These are phyloP conservation scores for Symbiodinium natans DNA, from an alignment of 73 alveolate species.

Conservation along the genomic window DNA sequence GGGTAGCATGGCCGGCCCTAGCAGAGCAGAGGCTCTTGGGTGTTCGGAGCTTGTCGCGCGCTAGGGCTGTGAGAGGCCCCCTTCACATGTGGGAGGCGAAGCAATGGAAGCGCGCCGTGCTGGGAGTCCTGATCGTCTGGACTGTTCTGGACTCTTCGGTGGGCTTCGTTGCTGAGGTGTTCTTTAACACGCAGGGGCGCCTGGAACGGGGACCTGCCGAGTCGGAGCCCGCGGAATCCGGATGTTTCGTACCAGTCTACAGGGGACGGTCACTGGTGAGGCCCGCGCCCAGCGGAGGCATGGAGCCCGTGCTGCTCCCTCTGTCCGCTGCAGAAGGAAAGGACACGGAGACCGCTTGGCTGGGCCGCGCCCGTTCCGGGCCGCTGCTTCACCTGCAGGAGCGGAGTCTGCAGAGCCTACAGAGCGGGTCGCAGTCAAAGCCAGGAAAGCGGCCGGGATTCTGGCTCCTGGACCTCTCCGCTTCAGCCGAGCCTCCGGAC, in stretches of 20 bases:
- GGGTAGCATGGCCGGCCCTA: too few relatives aligned
- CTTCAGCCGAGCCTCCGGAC: not conserved
- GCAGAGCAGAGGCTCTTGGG: too few relatives aligned
- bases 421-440: not conserved
- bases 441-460: not conserved
- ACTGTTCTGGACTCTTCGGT: not conserved
- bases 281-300: not conserved
- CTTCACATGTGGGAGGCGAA: too few relatives aligned
- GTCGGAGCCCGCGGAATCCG: not conserved
- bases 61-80: too few relatives aligned
- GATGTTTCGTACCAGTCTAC: slow-evolving; percentile 47
- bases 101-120: not conserved
- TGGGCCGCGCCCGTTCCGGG: slow-evolving; percentile 5
- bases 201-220: not conserved
- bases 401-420: not conserved
- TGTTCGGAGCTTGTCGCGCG: too few relatives aligned
- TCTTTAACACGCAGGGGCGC: slow-evolving; percentile 66
- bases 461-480: slow-evolving; percentile 67
- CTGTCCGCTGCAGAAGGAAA: not conserved
- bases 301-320: slow-evolving; percentile 21
- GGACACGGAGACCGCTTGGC: not conserved
- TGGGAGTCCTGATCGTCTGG: not conserved
- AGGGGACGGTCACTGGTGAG: slow-evolving; percentile 18
- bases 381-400: slow-evolving; percentile 25
- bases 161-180: not conserved